Base-by-base conservation (phyloP, 1,284 basidiomycete species). In the Heliocybe sulcata region DNA sequence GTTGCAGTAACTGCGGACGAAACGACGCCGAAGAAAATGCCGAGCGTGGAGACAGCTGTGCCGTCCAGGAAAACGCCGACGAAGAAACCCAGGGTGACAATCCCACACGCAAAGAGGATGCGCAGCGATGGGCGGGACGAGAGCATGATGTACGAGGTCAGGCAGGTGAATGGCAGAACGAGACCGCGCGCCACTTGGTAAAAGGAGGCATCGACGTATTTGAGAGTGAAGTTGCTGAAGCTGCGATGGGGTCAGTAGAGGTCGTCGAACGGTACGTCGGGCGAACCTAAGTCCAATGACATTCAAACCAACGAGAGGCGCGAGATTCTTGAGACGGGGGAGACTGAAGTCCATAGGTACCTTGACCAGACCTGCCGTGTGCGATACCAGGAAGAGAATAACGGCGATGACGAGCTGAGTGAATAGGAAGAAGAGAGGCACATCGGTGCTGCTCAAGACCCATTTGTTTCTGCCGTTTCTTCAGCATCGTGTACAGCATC, bases 131-230 rank as follows among this genome's bases (percentile, higher is more conserved):
- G 88, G n/a, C 85, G 81, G 4, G 87, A 65, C 58, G 82, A 76
- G 42, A 94, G 81, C 64, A 88, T 73, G 60, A 89, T 51, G 67
- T 79, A 86, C 26, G 92, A 93, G 20, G 89, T 86, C 60, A 75
- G 71, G 61, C 94, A 90, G 16, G 92, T 95, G 75, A 92, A 90
- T 0, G 92, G 92, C 31, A 94, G 80, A 27, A 94, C 80, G 58
- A 94, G 77, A 16, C 90, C 91, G n/a, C 90, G 85, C 1, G 91
- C 91, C 57, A 94, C 85, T 72, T 92, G 91, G 67, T 94, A 94
- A 70, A 94, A 94, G 0, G 92, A 94, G 3, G 92, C 90, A 58
- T 94, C 92, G 63, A 94, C 92, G 64, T 87, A 91, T 82, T 93
- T 90, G 51, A 94, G 79, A 54, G 91, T 94, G 65, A 88, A 93